These are phyloP conservation scores for Buddleja alternifolia DNA, from an alignment of 257 asterid genomes.

Conservation along the genomic window DNA sequence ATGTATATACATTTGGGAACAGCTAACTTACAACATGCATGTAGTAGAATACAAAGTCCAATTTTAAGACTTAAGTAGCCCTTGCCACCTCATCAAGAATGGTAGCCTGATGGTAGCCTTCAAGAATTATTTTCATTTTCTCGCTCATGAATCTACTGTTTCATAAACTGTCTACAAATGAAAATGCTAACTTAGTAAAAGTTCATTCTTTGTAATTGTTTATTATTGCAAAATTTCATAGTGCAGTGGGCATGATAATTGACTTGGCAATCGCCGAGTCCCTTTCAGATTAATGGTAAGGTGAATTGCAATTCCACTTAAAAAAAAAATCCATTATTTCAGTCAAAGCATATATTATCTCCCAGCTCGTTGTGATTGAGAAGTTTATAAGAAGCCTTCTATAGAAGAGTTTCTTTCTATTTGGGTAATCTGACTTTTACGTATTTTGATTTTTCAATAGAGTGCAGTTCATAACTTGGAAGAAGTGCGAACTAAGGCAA, in stretches of 20 bases:
- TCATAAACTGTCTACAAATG: no score
- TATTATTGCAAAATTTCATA: background rate
- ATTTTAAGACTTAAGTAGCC: background rate
- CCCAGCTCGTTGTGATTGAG: slow-evolving; percentile 9
- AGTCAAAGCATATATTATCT: slow-evolving; percentile 15
- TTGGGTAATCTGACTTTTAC: slow-evolving; percentile 35
- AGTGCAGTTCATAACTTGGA: slow-evolving; percentile 89
- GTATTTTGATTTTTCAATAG: slow-evolving; percentile 43
- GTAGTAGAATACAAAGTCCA: background rate
- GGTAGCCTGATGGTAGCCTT: no score
- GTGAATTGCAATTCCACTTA: slow-evolving; percentile 1
- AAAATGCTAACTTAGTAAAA: no score
- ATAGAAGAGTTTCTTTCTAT: slow-evolving; percentile 18
- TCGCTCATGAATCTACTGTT: background rate
- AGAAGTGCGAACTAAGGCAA: slow-evolving; percentile 99
- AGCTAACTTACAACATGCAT: background rate
- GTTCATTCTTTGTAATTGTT: slow-evolving; percentile 10
- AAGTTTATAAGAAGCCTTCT: slow-evolving; percentile 9
- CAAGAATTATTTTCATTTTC: background rate
- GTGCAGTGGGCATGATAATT: no score
- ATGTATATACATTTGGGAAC: background rate
- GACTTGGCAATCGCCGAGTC: background rate
- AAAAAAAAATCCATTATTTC: slow-evolving; percentile 4
- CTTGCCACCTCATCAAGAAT: background rate
- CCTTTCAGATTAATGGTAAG: slow-evolving; percentile 4